Evolutionary conservation across 208 protist genomes (phyloP).

Genomic region (Acanthamoeba castellanii): DNA sequence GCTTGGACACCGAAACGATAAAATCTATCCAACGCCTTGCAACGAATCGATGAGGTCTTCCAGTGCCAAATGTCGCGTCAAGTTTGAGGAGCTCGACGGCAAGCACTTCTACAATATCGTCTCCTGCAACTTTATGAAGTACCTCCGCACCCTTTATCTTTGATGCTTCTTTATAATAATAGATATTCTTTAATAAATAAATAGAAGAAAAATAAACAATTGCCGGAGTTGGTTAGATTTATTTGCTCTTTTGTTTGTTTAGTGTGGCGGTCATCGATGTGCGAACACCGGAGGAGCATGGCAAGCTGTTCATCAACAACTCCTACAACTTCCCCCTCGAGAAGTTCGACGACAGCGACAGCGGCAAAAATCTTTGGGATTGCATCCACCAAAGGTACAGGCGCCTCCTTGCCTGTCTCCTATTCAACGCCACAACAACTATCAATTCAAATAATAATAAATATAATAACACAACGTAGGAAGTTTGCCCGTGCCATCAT

Average conservation of each 20-base stretch:
- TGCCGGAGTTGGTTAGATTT: too few relatives aligned
- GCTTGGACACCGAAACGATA: too few relatives aligned
- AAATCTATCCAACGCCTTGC: too few relatives aligned
- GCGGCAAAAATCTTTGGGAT: conserved; percentile 19
- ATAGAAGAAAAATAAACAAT: too few relatives aligned
- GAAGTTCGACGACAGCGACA: background rate
- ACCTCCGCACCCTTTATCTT: background rate
- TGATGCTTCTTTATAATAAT: background rate
- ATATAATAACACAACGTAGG: background rate
- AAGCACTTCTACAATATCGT: conserved; percentile 41
- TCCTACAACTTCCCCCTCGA: conserved; percentile 36
- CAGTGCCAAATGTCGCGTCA: background rate
- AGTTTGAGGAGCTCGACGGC: background rate
- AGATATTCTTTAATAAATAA: too few relatives aligned
- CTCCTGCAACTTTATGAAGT: conserved; percentile 9
- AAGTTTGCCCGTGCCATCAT: background rate
- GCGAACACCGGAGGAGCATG: background rate
- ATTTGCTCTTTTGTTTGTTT: too few relatives aligned
- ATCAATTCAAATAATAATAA: background rate
- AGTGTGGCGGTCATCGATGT: background rate
- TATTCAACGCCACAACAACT: background rate
- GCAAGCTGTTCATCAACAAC: background rate
- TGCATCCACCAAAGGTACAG: conserved; percentile 2
- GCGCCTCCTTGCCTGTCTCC: background rate
- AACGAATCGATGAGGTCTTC: background rate